A percentile compares a stretch with the other conserved stretches of the same genome.
These are phyloP conservation scores for Jaminaea rosea DNA, from an alignment of 1,284 basidiomycete species.

Conservation along the genomic window DNA sequence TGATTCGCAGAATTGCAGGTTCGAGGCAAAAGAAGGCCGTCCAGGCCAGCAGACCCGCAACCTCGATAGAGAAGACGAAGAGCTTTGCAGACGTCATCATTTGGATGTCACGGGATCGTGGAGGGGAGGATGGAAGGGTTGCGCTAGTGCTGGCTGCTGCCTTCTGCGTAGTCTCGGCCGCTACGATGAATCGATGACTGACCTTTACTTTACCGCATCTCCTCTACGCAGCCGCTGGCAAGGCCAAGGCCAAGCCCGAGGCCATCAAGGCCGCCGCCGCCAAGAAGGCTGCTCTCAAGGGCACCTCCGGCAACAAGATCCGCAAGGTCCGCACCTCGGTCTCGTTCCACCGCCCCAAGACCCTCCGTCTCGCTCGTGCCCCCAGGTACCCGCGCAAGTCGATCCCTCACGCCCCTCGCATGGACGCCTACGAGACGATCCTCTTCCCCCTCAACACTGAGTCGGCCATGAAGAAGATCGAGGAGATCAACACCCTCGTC, in stretches of 20 bases:
- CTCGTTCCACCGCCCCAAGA: conserved; percentile 94
- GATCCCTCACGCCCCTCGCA: conserved; percentile 83
- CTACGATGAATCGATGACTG: neutral
- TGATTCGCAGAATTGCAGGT: neutral
- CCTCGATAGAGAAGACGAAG: neutral
- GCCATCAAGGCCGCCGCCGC: conserved; percentile 73
- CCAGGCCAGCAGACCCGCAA: neutral
- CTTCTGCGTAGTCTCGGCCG: neutral
- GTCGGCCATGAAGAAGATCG: conserved; percentile 72
- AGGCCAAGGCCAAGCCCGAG: conserved; percentile 22
- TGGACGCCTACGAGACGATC: conserved; percentile 95
- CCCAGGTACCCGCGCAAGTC: conserved; percentile 93
- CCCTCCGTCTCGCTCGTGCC: conserved; percentile 69
- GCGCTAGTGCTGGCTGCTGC: neutral
- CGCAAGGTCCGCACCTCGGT: conserved; percentile 80
- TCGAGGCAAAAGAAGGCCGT: neutral
- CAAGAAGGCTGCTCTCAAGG: conserved; percentile 93
- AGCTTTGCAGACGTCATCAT: neutral
- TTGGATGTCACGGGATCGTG: neutral
- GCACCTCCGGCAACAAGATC: conserved; percentile 63
- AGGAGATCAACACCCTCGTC: conserved; percentile 98
- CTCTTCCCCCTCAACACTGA: conserved; percentile 61
- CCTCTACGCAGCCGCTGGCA: conserved; percentile 8
- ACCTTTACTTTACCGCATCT: neutral
- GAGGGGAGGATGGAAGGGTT: neutral